phyloP scores from a whole-genome alignment of 1,284 basidiomycete species.

The Megacollybia platyphylla region DNA sequence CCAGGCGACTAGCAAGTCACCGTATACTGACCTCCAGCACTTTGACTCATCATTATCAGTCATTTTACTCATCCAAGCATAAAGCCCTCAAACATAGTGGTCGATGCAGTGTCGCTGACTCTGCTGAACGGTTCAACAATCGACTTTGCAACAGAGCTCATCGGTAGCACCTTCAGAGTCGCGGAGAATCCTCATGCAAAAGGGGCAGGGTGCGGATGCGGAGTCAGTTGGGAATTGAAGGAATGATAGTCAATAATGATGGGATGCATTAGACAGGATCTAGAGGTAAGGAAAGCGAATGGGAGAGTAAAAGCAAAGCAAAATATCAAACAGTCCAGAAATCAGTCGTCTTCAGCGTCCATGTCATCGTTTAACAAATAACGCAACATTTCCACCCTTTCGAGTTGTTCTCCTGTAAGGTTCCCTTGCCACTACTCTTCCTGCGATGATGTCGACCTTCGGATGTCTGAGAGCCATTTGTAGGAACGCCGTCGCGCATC shows the following conservation, averaged over 20 bases:
- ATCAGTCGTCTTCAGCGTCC: conserved; percentile 1
- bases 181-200: conserved; percentile 77
- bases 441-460: conserved; percentile 34
- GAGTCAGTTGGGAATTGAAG: conserved; percentile 84
- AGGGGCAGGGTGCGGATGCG: conserved; percentile 80
- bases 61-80: conserved; percentile 58
- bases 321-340: background rate
- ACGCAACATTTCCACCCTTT: conserved; percentile 46
- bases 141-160: conserved; percentile 85
- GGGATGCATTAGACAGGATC: background rate
- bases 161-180: conserved; percentile 77
- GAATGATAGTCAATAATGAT: conserved; percentile 16
- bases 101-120: conserved; percentile 73
- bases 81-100: conserved; percentile 57
- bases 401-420: conserved; percentile 31
- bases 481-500: conserved; percentile 71
- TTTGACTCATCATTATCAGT: conserved; percentile 18
- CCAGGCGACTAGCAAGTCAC: conserved; percentile 70
- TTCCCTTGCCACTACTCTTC: conserved; percentile 34
- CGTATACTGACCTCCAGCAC: conserved; percentile 3
- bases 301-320: background rate
- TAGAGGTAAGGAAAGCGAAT: background rate
- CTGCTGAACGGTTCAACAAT: conserved; percentile 76
- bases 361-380: conserved; percentile 27
- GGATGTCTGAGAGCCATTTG: conserved; percentile 21